Base-by-base conservation (phyloP, 805 yeast species). In the Yamadazyma sp. region DNA sequence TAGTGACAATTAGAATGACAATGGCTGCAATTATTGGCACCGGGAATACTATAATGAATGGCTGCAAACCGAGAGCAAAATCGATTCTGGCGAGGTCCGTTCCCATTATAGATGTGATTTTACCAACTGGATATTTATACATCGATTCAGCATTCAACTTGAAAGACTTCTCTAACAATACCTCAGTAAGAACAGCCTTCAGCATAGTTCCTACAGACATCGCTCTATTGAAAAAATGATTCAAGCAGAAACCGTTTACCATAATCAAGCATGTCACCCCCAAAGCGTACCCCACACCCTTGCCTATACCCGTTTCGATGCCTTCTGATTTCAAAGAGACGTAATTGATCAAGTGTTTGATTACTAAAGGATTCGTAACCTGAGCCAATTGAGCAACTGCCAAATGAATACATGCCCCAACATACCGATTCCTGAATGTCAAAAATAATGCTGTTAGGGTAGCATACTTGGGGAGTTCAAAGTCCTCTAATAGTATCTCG, bases 61-160 rank as follows among this genome's bases (percentile, higher is more conserved):
- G 84, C 50, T 80, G 78, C 45, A 80, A 81, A 3, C 77, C 77
- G 11, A 80, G 57, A 5, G 89, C 87, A 46, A 84, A 71, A 57
- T 86, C 95, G 23, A 88, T 71, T 51, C 95, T 76, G 11, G 89
- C 74, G 24, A 88, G 65, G 55, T 88, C 96, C 2, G 95, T 79
- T 42, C 93, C 85, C 54, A 87, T 74, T 52, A 86, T 60, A 6
- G 88, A 78, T 18, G 95, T 85, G 42, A 88, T 73, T 42, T 74
- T 77, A 33, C 91, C 83, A 14, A 77, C 71, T 1, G 95, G 80
- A 52, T 64, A 84, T 44, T 72, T 64, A 44, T 73, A 72, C 35
- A 73, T 72, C 3, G 90, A 75, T 32, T 65, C 67, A 8, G 78
- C 71, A 41, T 79, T 74, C 10, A 88, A 63, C 36, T 55, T 64